Evolutionary conservation across 2,329 filamentous ascomycete species (phyloP).

Genomic region (Paraphoma sp.): DNA sequence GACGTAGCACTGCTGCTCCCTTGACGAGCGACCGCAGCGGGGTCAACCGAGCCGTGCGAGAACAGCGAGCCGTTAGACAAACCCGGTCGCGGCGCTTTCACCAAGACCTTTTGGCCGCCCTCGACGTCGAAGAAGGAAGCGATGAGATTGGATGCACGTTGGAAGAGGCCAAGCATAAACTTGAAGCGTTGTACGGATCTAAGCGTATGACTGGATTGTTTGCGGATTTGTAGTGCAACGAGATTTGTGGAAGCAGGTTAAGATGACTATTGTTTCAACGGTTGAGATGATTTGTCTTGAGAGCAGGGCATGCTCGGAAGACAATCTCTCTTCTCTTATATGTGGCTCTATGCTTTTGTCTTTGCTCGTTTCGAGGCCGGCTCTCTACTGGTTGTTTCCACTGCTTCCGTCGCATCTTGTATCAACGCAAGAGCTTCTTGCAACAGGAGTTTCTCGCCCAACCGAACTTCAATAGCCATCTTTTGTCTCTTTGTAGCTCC

Average conservation of each 20-base stretch:
- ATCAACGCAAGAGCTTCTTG: slow-evolving; percentile 18
- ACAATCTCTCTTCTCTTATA: not conserved
- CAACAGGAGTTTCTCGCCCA: slow-evolving; percentile 27
- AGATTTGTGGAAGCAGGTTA: not conserved
- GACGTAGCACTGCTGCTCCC: not conserved
- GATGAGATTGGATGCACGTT: slow-evolving; percentile 1
- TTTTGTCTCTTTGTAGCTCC: slow-evolving; percentile 17
- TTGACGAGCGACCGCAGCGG: not conserved
- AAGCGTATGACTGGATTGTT: not conserved
- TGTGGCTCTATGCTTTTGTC: not conserved
- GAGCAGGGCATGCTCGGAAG: not conserved
- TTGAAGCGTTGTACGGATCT: not conserved
- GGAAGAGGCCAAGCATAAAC: slow-evolving; percentile 5
- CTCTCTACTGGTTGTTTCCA: not conserved
- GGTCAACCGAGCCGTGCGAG: not conserved
- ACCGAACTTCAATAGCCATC: slow-evolving; percentile 26
- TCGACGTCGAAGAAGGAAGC: slow-evolving; percentile 5
- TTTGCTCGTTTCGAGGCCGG: not conserved
- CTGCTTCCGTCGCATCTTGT: not conserved
- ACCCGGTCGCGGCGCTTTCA: not conserved
- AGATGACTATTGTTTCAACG: not conserved
- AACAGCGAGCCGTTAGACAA: not conserved
- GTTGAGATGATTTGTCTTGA: not conserved
- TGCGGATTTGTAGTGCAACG: not conserved
- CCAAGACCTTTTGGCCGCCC: not conserved